These are phyloP conservation scores for Aspergillus panamensis DNA, from an alignment of 495 filamentous ascomycete species.

Conservation along the genomic window DNA sequence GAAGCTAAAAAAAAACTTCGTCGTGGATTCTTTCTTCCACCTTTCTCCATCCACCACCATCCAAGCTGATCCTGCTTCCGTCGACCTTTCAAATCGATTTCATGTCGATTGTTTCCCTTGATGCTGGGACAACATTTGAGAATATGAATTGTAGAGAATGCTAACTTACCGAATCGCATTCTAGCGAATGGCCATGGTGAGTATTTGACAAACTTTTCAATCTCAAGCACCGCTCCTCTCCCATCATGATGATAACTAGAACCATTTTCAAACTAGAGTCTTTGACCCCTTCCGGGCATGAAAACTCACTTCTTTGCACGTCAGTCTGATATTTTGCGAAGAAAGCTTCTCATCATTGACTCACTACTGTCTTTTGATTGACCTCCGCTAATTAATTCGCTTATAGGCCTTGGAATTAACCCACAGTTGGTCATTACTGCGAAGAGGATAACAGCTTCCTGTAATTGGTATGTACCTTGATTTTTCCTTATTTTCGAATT, in stretches of 20 bases:
- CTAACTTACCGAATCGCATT: not conserved
- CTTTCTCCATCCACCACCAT: slow-evolving; percentile 15
- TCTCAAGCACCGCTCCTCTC: slow-evolving; percentile 4
- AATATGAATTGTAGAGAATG: slow-evolving; percentile 5
- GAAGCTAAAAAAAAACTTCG: slow-evolving; percentile 30
- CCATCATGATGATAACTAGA: slow-evolving; percentile 68
- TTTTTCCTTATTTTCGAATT: not conserved
- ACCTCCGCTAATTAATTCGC: slow-evolving; percentile 35
- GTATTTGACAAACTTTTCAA: slow-evolving; percentile 1
- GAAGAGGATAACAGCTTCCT: not conserved
- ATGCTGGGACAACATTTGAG: slow-evolving; percentile 6
- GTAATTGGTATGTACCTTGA: slow-evolving; percentile 28
- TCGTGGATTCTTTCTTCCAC: slow-evolving; percentile 6
- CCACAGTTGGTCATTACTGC: not conserved
- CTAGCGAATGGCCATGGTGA: slow-evolving; percentile 13
- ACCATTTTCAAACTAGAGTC: slow-evolving; percentile 99
- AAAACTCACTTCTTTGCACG: slow-evolving; percentile 94
- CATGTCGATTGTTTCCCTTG: not conserved
- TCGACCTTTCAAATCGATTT: too few species aligned
- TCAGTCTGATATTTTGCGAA: slow-evolving; percentile 81
- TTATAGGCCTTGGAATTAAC: slow-evolving; percentile 22
- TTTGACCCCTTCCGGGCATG: slow-evolving; percentile 88
- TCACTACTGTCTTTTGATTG: slow-evolving; percentile 9
- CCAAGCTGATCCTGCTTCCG: slow-evolving; percentile 1
- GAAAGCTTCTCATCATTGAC: slow-evolving; percentile 3